These are phyloP conservation scores for Termitomyces sp. DNA, from an alignment of 768 basidiomycete species.

Conservation along the genomic window DNA sequence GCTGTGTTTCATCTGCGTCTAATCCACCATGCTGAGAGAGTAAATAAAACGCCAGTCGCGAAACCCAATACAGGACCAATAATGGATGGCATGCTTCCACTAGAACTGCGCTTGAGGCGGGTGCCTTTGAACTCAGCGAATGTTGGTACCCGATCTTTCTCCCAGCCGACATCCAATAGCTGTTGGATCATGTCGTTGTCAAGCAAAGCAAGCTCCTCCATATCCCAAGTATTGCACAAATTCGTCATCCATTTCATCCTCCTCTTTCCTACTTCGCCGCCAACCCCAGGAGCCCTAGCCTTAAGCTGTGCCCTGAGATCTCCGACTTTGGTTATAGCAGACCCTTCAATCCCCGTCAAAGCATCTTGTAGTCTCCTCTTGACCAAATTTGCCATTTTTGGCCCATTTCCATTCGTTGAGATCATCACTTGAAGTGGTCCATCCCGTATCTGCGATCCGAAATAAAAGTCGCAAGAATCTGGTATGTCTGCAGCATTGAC, in stretches of 20 bases:
- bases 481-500: conserved; percentile 98
- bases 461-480: conserved; percentile 95
- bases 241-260: conserved; percentile 92
- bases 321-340: conserved; percentile 78
- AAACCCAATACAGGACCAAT: conserved; percentile 31
- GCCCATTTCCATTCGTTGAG: conserved; percentile 91
- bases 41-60: conserved; percentile 35
- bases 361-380: conserved; percentile 57
- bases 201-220: conserved; percentile 73
- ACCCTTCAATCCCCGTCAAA: conserved; percentile 69
- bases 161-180: conserved; percentile 86
- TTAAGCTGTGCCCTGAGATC: conserved; percentile 65
- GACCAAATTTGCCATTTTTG: conserved; percentile 84
- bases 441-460: conserved; percentile 86
- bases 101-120: background rate
- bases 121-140: conserved; percentile 34
- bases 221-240: conserved; percentile 79
- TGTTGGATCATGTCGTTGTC: conserved; percentile 58
- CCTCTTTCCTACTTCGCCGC: conserved; percentile 66
- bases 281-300: conserved; percentile 76
- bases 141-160: conserved; percentile 45
- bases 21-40: conserved; percentile 15
- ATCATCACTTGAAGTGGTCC: conserved; percentile 95
- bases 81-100: conserved; percentile 19
- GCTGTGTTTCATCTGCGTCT: conserved; percentile 24